Percentiles rank a stretch among this genome's conserved stretches.
Evolutionary conservation across 129 eudicot genomes (phyloP).

Genomic region (Mikania micrantha): DNA sequence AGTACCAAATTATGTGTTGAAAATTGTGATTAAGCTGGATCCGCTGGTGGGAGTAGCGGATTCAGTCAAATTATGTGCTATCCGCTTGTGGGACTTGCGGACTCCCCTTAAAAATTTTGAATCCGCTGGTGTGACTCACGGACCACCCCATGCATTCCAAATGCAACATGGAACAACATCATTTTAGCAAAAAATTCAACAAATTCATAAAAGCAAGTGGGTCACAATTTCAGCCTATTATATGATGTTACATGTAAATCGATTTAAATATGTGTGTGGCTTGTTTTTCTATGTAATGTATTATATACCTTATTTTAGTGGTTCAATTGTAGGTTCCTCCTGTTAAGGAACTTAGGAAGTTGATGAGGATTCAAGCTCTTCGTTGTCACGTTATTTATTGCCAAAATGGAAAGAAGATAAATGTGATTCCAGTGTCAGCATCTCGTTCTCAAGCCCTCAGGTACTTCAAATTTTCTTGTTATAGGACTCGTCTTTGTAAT

Average conservation of each 20-base stretch:
- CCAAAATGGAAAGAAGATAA: constrained; percentile 75
- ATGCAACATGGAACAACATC: too few species aligned
- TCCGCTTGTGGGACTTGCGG: too few species aligned
- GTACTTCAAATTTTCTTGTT: constrained; percentile 20
- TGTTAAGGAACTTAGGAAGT: constrained; percentile 75
- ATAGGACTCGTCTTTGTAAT: not conserved
- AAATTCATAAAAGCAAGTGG: not conserved
- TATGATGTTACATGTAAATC: not conserved
- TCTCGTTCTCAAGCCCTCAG: constrained; percentile 99
- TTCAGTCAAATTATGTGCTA: too few species aligned
- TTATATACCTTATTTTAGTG: constrained; percentile 2
- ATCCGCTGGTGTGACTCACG: too few species aligned
- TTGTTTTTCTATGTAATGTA: not conserved
- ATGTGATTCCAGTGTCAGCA: constrained; percentile 87
- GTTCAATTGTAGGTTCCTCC: constrained; percentile 69
- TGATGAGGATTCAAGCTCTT: constrained; percentile 95
- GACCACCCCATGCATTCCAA: too few species aligned
- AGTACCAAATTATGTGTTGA: too few species aligned
- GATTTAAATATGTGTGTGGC: not conserved
- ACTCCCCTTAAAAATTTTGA: too few species aligned
- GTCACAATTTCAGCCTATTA: not conserved
- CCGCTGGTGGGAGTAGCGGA: too few species aligned
- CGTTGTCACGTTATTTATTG: constrained; percentile 89
- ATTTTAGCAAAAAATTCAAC: too few species aligned
- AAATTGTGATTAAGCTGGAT: too few species aligned